These are phyloP conservation scores for Rhodotorula kratochvilovae DNA, from an alignment of 768 basidiomycete genomes.

Conservation along the genomic window DNA sequence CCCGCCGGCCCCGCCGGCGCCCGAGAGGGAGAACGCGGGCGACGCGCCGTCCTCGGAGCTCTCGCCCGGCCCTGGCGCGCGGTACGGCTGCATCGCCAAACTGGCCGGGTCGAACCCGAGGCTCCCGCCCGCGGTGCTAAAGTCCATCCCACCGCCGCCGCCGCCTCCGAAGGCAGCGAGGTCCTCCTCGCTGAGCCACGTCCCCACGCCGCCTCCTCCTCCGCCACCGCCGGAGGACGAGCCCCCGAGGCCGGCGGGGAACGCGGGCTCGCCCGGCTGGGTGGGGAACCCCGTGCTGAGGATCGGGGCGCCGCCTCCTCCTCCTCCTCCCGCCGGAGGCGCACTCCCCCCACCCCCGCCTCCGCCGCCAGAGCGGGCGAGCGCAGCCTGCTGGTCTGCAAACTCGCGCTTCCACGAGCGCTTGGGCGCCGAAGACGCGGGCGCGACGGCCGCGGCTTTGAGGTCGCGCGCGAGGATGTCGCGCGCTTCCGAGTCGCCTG, in stretches of 20 bases:
- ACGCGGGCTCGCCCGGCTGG: neutral
- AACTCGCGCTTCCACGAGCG: conserved; percentile 33
- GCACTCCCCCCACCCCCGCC: too few species aligned
- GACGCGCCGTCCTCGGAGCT: conserved; percentile 14
- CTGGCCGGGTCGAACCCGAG: neutral
- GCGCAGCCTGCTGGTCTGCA: conserved; percentile 5
- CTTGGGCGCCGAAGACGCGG: conserved; percentile 12
- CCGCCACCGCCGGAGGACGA: neutral
- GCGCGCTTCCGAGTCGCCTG: conserved; percentile 40
- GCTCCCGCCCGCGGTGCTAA: too few species aligned
- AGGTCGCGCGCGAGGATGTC: conserved; percentile 73
- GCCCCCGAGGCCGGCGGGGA: neutral
- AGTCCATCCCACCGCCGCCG: neutral
- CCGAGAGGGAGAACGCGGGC: neutral
- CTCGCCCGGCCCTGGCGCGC: neutral
- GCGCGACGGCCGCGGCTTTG: conserved; percentile 48
- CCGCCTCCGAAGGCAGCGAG: neutral
- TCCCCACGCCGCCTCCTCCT: neutral
- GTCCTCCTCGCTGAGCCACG: conserved; percentile 27
- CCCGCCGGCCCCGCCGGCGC: neutral
- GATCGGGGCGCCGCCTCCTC: neutral
- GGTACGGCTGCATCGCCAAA: neutral
- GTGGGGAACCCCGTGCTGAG: conserved; percentile 6
- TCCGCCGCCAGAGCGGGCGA: neutral
- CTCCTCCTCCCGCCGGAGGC: neutral